Evolutionary conservation across 2,329 filamentous ascomycete species (phyloP), one percentile per base, ranked within the genome.

Genomic region (Cryoendolithus antarcticus): DNA sequence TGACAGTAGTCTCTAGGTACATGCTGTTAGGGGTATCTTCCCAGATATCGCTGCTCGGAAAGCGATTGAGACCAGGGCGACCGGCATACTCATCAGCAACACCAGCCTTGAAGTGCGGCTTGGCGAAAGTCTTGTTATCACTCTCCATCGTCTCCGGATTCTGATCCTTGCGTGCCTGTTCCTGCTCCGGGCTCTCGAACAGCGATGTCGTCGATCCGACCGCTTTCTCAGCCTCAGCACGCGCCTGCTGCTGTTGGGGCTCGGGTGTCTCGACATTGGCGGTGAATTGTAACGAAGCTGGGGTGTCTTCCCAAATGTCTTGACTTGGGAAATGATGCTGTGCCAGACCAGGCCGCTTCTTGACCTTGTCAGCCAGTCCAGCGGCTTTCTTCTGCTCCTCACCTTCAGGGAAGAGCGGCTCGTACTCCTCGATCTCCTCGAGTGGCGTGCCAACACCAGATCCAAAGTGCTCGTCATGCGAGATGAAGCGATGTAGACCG

Each of bases 221-320:
- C 32, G 37, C 53, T 37, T 52, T 48, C 15, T 42, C 39, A 11
- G 47, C 47, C 24, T 27, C 24, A 4, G 24, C 24, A 8, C 24
- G 24, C 44, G 61, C 46, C 56, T 64, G 48, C 57, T 62, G 55
- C 31, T 61, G 55, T 55, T 64, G 57, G 45, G 64, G 54, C 43
- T 72, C 68, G 1, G 86, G 86, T 0, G 85, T 91, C 2, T 81
- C 84, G 6, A 96, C 89, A 43, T 83, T 86, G 2, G 88, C 79
- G 28, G 72, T 66, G 35, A 75, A 77, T 53, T 91, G 78, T 38
- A 85, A 70, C 61, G 86, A 94, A 55, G 79, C 82, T 3, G 93
- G 91, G 0, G 86, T 81, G 59, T 98, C 93, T 64, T 98, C 91
- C 91, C 91, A 98, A 31, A 96, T 76, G 58, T 98, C 91, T 58